Conservation (phyloP, 345 rosid genomes). For the Rhodomyrtus tomentosa region DNA sequence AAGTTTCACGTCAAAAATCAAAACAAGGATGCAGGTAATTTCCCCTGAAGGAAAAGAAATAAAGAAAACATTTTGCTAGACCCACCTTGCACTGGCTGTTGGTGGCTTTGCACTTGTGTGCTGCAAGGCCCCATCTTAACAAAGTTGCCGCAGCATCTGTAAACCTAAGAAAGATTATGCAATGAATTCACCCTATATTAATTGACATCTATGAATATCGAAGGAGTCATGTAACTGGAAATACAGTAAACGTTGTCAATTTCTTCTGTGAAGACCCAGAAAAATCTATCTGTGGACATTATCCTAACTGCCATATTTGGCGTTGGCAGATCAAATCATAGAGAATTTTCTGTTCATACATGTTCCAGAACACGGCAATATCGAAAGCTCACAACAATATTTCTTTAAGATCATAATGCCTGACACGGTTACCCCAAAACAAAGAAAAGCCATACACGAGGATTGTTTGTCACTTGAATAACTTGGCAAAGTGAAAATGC, state of each 20-base stretch:
- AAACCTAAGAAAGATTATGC: constrained; percentile 31
- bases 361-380: not conserved
- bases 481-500: not conserved
- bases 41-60: not conserved
- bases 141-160: constrained; percentile 71
- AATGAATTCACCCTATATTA: not conserved
- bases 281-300: not conserved
- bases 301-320: not conserved
- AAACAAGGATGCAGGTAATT: not conserved
- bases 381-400: not conserved
- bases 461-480: not conserved
- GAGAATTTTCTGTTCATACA: not conserved
- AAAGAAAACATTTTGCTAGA: not conserved
- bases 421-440: not conserved
- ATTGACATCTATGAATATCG: not conserved
- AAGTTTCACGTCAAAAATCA: not conserved
- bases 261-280: not conserved
- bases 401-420: not conserved
- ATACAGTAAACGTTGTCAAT: not conserved
- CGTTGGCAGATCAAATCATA: not conserved
- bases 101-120: constrained; percentile 78
- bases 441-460: not conserved
- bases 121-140: constrained; percentile 77
- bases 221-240: not conserved
- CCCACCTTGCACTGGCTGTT: constrained; percentile 90